Conservation (phyloP, 106 monocot species). For the Dendrobium chrysotoxum region DNA sequence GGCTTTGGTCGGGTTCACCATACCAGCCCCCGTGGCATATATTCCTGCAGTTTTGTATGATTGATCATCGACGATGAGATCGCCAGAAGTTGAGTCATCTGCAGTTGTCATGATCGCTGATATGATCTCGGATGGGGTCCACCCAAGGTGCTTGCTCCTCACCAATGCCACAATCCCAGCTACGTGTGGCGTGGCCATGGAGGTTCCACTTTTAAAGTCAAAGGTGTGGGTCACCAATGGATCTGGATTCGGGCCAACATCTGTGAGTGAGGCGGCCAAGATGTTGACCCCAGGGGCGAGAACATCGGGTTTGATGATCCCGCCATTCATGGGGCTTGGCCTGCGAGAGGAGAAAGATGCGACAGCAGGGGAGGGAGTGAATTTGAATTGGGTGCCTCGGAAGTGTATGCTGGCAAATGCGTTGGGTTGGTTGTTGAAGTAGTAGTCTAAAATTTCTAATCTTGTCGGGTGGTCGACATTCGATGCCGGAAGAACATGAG, state of each 20-base stretch:
- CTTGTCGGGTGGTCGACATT: neutral
- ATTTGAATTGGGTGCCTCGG: neutral
- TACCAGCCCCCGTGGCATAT: constrained; percentile 9
- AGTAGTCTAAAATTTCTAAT: neutral
- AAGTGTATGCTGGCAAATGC: too few relatives aligned
- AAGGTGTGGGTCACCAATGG: neutral
- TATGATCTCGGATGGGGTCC: constrained; percentile 1
- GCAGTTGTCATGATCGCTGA: neutral
- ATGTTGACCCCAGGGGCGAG: constrained; percentile 33
- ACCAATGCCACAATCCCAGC: constrained; percentile 4
- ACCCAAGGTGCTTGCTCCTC: neutral
- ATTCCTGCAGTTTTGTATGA: neutral
- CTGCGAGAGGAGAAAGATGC: constrained; percentile 45
- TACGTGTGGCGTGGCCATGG: constrained; percentile 20
- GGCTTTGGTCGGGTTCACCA: constrained; percentile 31
- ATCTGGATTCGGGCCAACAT: constrained; percentile 9
- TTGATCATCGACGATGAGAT: neutral
- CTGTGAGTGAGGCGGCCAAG: constrained; percentile 26
- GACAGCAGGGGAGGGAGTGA: constrained; percentile 3
- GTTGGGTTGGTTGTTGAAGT: neutral
- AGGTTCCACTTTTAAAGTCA: constrained; percentile 1
- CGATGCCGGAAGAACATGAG: neutral
- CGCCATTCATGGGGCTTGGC: constrained; percentile 4
- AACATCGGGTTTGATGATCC: constrained; percentile 34
- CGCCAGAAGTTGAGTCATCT: neutral